These are phyloP conservation scores for Malassezia japonica DNA, from an alignment of 1,284 basidiomycete species.

Conservation along the genomic window DNA sequence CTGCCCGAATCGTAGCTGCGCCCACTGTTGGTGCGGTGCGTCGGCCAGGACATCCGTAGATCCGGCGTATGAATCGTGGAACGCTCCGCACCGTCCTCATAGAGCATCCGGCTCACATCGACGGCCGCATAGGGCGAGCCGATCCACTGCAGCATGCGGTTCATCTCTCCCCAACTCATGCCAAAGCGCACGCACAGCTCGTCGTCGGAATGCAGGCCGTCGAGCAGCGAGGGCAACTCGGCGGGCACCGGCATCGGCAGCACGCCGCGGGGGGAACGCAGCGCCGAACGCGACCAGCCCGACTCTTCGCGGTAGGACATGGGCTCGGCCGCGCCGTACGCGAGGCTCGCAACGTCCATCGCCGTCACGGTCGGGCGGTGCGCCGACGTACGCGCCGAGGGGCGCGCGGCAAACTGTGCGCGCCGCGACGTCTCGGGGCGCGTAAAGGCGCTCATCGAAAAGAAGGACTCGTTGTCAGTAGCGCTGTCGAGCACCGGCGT, in stretches of 20 bases:
- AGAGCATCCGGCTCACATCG: not conserved
- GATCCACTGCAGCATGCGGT: conserved; percentile 61
- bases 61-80: not conserved
- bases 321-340: conserved; percentile 16
- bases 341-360: conserved; percentile 32
- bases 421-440: not conserved
- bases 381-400: not conserved
- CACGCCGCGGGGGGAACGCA: not conserved
- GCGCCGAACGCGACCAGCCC: not conserved
- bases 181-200: conserved; percentile 74
- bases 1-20: not conserved
- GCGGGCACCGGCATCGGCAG: conserved; percentile 19
- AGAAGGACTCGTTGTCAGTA: not conserved
- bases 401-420: not conserved
- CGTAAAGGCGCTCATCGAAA: not conserved
- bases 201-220: conserved; percentile 83
- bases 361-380: conserved; percentile 36
- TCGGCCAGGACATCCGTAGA: not conserved
- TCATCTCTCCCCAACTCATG: conserved; percentile 70
- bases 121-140: conserved; percentile 35
- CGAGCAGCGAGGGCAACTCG: conserved; percentile 60
- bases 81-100: not conserved
- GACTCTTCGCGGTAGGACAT: not conserved
- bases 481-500: not conserved
- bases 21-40: not conserved